phyloP scores from a whole-genome alignment of 495 filamentous ascomycete species.

The Trichoderma reesei region DNA sequence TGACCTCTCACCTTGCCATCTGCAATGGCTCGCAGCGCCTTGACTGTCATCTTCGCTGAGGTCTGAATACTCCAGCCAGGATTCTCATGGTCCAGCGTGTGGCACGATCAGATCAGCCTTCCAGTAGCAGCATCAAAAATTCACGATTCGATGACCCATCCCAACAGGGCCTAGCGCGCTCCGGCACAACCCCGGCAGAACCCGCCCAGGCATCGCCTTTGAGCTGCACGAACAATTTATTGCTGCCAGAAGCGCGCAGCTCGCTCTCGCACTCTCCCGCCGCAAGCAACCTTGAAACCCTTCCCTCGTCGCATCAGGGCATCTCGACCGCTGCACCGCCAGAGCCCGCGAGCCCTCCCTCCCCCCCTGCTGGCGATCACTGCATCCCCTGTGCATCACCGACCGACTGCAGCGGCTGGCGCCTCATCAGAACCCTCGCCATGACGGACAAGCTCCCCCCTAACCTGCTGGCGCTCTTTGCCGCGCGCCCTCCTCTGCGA shows the following conservation, averaged over 20 bases:
- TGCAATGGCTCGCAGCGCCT: slow-evolving; percentile 49
- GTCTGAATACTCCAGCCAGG: neutral
- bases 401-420: neutral
- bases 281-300: slow-evolving; percentile 1
- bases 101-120: neutral
- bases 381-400: neutral
- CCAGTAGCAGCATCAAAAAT: slow-evolving; percentile 5
- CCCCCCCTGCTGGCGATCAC: neutral
- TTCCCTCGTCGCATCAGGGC: neutral
- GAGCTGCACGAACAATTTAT: slow-evolving; percentile 7
- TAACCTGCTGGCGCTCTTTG: slow-evolving; percentile 86
- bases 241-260: slow-evolving; percentile 7
- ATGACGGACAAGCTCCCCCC: slow-evolving; percentile 97
- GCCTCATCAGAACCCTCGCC: slow-evolving; percentile 10
- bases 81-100: neutral
- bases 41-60: slow-evolving; percentile 53
- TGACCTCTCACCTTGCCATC: slow-evolving; percentile 41
- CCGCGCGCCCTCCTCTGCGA: slow-evolving; percentile 81
- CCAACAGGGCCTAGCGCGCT: neutral
- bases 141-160: neutral
- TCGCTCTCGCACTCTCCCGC: neutral
- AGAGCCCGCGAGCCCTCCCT: neutral
- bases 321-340: neutral
- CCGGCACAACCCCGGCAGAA: neutral
- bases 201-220: neutral